Base-by-base conservation (phyloP, 306 rosid genomes). In the Rosa lucieae region DNA sequence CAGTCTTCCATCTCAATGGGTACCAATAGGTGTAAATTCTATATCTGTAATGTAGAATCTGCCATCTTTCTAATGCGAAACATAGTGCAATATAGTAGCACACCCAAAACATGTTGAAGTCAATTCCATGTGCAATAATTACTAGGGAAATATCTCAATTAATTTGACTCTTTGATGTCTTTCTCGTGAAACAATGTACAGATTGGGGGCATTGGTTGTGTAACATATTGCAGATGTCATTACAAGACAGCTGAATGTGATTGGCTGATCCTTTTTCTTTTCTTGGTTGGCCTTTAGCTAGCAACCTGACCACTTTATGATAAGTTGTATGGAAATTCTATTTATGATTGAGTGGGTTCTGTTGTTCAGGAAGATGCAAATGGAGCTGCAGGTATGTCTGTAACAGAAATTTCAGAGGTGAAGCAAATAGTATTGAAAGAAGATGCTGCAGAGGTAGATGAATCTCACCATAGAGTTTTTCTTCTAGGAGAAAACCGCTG, bases 401-500 rank as follows among this genome's bases (percentile, higher is more conserved):
- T 82, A 72, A 84, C 85, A 55, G 89, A 89, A 56, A 77, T 84
- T 83, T 80, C 91, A 46, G 92, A 91, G 79, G 67, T 84, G 59
- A 90, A 89, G 90, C 76, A 87, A 81, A 84, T 83, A 56, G 56
- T 73, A 29, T 87, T 76, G 77, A 79, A 82, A 26, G 89, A 76
- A 77, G 79, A 83, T 43, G 86, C 75, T 52, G 6, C 67, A 70
- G 89, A 63, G 71, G 81, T 78, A 49, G 87, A 84, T 53, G 78
- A 72, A 44, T 77, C 89, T 53, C 79, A 83, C 26, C 94, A 44
- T 32, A 77, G 97, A 77, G 99, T 95, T 82, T 95, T 89, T 79
- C 99, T 95, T 66, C 84, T 95, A 0, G 99, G 99, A 77, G 98
- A 93, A 85, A 95, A 93, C 77, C 86, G 99, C 56, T 93, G 98